Conservation (phyloP, 2,329 filamentous ascomycete species). For the Chalaropsis ovoidea region DNA sequence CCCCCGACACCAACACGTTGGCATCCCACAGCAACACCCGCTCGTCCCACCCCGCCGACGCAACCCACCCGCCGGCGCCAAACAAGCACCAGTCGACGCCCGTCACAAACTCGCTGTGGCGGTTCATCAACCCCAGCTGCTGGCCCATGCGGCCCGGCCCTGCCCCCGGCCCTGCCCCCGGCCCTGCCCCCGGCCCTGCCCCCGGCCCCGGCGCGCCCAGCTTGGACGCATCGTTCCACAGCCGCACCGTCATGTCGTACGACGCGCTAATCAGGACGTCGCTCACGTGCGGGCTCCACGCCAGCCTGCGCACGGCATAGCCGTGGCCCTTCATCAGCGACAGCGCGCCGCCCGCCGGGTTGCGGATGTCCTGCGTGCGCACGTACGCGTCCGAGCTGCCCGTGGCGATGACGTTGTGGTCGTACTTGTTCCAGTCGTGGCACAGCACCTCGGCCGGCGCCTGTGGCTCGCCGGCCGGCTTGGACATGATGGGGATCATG, state of each 20-base stretch:
- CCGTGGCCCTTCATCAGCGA: slow-evolving; percentile 73
- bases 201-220: slow-evolving; percentile 29
- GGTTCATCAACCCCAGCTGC: slow-evolving; percentile 78
- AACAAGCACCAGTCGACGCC: slow-evolving; percentile 98
- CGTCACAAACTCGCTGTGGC: slow-evolving; percentile 90
- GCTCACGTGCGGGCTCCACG: slow-evolving; percentile 89
- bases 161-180: slow-evolving; percentile 27
- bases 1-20: slow-evolving; percentile 36
- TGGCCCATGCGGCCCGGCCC: slow-evolving; percentile 43
- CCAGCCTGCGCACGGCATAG: slow-evolving; percentile 75
- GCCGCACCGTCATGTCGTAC: slow-evolving; percentile 94
- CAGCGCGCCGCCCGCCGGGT: slow-evolving; percentile 60
- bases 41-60: slow-evolving; percentile 91
- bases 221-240: slow-evolving; percentile 70
- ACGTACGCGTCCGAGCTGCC: slow-evolving; percentile 81
- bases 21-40: slow-evolving; percentile 87
- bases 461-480: slow-evolving; percentile 30
- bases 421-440: slow-evolving; percentile 99
- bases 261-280: slow-evolving; percentile 80
- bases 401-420: slow-evolving; percentile 70
- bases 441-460: slow-evolving; percentile 77
- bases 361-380: slow-evolving; percentile 81
- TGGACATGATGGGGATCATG: slow-evolving; percentile 57
- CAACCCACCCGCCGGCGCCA: slow-evolving; percentile 89
- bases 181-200: too few species aligned